These are phyloP conservation scores for Candida argentea DNA, from an alignment of 805 yeast species.

Conservation along the genomic window DNA sequence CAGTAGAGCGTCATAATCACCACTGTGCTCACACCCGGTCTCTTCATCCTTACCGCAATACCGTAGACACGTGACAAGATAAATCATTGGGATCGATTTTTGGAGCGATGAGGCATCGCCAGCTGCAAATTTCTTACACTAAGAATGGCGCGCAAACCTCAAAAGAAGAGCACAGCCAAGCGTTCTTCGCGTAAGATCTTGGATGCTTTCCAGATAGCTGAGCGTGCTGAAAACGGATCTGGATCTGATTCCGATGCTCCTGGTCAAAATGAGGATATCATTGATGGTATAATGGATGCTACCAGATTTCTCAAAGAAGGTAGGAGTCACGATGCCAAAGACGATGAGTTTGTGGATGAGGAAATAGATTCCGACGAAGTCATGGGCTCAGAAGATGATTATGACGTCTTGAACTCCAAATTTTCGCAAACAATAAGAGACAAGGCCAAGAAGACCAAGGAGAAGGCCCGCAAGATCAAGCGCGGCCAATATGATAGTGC, in stretches of 20 bases:
- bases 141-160: constrained; percentile 6
- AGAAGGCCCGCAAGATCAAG: constrained; percentile 16
- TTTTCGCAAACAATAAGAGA: constrained; percentile 64
- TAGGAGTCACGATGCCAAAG: constrained; percentile 11
- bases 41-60: too few relatives aligned
- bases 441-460: constrained; percentile 27
- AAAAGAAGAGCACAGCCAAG: constrained; percentile 15
- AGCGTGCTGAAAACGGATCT: constrained; percentile 22
- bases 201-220: constrained; percentile 38
- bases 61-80: too few relatives aligned
- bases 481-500: constrained; percentile 12
- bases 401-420: constrained; percentile 50
- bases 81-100: too few relatives aligned
- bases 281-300: constrained; percentile 33
- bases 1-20: too few relatives aligned
- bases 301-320: constrained; percentile 20
- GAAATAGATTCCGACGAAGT: constrained; percentile 85
- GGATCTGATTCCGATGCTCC: constrained; percentile 11
- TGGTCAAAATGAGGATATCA: constrained; percentile 15
- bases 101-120: too few relatives aligned
- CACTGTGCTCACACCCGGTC: too few relatives aligned
- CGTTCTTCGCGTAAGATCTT: constrained; percentile 27
- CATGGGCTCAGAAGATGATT: constrained; percentile 69
- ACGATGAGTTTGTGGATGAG: constrained; percentile 41
- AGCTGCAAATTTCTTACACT: too few relatives aligned